These are phyloP conservation scores for Aspergillus leporis DNA, from an alignment of 495 filamentous ascomycete species.

Conservation along the genomic window DNA sequence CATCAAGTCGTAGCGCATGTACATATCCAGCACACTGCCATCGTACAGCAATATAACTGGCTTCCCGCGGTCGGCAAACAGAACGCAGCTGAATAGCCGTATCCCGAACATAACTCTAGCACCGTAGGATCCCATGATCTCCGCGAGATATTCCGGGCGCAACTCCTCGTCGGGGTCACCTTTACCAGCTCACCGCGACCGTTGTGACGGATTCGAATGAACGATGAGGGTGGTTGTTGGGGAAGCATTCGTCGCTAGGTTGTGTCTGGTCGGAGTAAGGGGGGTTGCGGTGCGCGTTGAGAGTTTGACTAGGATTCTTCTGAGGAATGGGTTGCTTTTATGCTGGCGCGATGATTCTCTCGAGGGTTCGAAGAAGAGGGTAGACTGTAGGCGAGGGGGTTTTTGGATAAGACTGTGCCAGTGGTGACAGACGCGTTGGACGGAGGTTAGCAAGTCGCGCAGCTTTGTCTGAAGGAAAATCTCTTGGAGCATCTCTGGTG, in stretches of 20 bases:
- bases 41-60: background rate
- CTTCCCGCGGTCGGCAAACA: background rate
- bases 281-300: background rate
- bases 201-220: background rate
- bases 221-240: background rate
- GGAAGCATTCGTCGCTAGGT: background rate
- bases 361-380: background rate
- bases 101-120: background rate
- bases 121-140: background rate
- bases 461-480: background rate
- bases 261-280: background rate
- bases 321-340: background rate
- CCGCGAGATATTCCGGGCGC: background rate
- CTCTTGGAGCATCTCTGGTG: background rate
- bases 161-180: background rate
- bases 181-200: background rate
- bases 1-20: background rate
- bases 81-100: background rate
- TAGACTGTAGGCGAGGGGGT: background rate
- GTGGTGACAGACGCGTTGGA: background rate
- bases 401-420: background rate
- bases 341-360: background rate
- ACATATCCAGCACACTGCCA: background rate
- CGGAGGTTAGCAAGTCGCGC: background rate
- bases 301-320: background rate